Evolutionary conservation across 805 yeast species (phyloP).

Genomic region (Metschnikowia kofuensis): DNA sequence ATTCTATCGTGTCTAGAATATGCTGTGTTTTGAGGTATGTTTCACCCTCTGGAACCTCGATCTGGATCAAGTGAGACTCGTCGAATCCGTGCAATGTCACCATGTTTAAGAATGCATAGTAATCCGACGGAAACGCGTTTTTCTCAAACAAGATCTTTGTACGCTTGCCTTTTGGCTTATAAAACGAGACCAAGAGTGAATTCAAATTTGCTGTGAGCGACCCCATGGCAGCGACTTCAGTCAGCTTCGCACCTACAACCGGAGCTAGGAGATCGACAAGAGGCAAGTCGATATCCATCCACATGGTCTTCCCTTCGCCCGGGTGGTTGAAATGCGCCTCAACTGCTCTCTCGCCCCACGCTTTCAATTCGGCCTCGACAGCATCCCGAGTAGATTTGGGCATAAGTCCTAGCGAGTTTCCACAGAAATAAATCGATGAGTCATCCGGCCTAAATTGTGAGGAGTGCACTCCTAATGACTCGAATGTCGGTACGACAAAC

Average conservation of each 20-base stretch:
- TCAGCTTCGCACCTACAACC: constrained; percentile 68
- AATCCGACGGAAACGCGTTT: constrained; percentile 90
- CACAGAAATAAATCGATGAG: constrained; percentile 67
- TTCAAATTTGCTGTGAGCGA: constrained; percentile 82
- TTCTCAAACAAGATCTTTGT: constrained; percentile 79
- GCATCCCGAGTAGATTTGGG: constrained; percentile 61
- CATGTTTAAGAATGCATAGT: constrained; percentile 77
- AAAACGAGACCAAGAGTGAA: constrained; percentile 68
- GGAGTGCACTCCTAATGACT: constrained; percentile 50
- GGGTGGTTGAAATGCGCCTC: constrained; percentile 81
- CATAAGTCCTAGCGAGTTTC: constrained; percentile 92
- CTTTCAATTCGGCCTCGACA: constrained; percentile 64
- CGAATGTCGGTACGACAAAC: constrained; percentile 67
- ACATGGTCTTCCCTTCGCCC: constrained; percentile 50
- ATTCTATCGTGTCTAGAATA: constrained; percentile 54
- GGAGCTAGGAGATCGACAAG: constrained; percentile 65
- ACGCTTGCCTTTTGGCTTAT: constrained; percentile 57
- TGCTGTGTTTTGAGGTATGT: constrained; percentile 59
- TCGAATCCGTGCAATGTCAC: constrained; percentile 54
- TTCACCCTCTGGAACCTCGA: constrained; percentile 59
- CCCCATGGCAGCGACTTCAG: constrained; percentile 89
- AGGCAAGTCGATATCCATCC: constrained; percentile 87
- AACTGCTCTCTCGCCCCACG: constrained; percentile 81
- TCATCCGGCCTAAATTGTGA: constrained; percentile 13
- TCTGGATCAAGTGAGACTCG: constrained; percentile 57